Evolutionary conservation across 2,329 filamentous ascomycete species (phyloP).

Genomic region (Phialocephala subalpina): DNA sequence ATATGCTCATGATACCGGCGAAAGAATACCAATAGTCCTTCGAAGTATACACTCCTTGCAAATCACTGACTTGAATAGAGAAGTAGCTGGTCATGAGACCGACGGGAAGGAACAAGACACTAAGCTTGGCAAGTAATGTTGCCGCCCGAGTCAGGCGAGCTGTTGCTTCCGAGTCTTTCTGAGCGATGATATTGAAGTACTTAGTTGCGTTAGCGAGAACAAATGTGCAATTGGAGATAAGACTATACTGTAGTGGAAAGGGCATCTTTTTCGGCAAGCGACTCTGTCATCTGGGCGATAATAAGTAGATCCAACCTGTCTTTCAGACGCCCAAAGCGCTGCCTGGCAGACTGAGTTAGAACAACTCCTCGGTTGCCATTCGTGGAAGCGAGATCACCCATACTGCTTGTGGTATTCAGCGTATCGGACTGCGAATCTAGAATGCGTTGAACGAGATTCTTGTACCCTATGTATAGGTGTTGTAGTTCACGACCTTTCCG

Average conservation of each 20-base stretch:
- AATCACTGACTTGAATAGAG: constrained; percentile 67
- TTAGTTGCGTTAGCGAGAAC: constrained; percentile 44
- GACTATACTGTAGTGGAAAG: constrained; percentile 68
- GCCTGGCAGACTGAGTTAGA: constrained; percentile 55
- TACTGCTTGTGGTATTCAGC: background rate
- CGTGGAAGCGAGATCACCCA: constrained; percentile 5
- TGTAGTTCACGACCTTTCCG: constrained; percentile 67
- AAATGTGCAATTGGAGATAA: background rate
- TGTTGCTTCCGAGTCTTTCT: constrained; percentile 77
- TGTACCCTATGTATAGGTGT: constrained; percentile 67
- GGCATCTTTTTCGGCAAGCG: constrained; percentile 73
- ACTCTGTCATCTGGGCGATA: constrained; percentile 67
- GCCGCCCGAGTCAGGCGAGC: constrained; percentile 76
- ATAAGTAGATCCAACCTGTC: constrained; percentile 68
- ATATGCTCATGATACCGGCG: constrained; percentile 66
- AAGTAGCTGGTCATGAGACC: constrained; percentile 80
- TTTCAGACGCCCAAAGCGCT: constrained; percentile 65
- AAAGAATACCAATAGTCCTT: constrained; percentile 75
- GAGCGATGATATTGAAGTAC: constrained; percentile 81
- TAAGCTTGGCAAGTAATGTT: constrained; percentile 76
- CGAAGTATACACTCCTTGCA: constrained; percentile 64
- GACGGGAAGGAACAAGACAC: constrained; percentile 78
- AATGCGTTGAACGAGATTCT: constrained; percentile 65
- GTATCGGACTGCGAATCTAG: constrained; percentile 44
- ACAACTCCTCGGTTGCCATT: constrained; percentile 36